Conservation (phyloP, 2,329 filamentous ascomycete genomes). For the Fonsecaea monophora region DNA sequence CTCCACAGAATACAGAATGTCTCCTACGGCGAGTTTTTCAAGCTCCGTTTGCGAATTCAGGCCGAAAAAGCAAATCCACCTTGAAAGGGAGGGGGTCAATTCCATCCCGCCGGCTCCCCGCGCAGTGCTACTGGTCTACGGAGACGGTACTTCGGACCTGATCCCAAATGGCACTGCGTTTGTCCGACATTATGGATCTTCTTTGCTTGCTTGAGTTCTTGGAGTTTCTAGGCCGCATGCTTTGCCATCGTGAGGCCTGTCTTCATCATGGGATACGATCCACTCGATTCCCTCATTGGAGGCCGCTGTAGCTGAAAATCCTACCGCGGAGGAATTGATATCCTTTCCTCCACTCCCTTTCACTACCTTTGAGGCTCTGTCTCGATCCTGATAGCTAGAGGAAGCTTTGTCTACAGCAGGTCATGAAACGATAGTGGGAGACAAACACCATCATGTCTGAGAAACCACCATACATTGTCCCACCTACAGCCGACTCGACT, state of each 20-base stretch:
- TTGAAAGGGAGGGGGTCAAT: background rate
- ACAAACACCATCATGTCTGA: conserved; percentile 29
- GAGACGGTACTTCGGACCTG: background rate
- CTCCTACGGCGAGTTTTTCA: background rate
- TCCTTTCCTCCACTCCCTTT: background rate
- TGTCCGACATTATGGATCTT: conserved; percentile 2
- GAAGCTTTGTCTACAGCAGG: background rate
- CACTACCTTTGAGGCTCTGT: background rate
- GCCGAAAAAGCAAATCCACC: background rate
- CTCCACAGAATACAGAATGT: background rate
- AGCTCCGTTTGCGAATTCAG: background rate
- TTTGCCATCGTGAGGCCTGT: background rate
- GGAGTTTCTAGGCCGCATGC: background rate
- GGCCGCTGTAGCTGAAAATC: conserved; percentile 5
- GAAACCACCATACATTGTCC: conserved; percentile 33
- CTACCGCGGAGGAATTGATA: background rate
- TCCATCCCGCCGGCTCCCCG: conserved; percentile 6
- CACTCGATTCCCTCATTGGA: conserved; percentile 3
- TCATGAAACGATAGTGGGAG: conserved; percentile 7
- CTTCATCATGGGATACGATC: conserved; percentile 10
- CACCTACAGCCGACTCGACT: conserved; percentile 28
- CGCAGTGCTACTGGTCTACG: background rate
- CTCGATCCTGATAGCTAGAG: background rate
- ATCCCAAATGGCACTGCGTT: conserved; percentile 3
- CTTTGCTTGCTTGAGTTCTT: background rate